These are phyloP conservation scores for Yueomyces sp. DNA, from an alignment of 805 yeast species.

Conservation along the genomic window DNA sequence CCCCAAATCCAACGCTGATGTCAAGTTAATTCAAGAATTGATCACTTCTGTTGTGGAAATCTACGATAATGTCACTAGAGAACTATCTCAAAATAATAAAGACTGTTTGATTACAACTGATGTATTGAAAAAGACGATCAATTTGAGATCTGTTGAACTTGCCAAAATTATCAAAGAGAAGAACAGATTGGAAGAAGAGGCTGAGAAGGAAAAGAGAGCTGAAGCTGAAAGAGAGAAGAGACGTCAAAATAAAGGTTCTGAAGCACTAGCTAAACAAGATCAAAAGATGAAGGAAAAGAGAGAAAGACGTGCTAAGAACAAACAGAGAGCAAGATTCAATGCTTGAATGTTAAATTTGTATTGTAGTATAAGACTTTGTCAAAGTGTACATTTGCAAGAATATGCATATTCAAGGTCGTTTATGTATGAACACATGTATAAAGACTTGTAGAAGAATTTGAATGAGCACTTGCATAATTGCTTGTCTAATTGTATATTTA, in stretches of 20 bases:
- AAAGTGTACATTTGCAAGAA: no score
- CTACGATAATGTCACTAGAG: constrained; percentile 41
- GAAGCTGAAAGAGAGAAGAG: constrained; percentile 55
- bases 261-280: constrained; percentile 66
- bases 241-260: constrained; percentile 44
- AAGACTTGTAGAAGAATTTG: no score
- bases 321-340: constrained; percentile 37
- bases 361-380: no score
- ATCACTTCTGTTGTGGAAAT: constrained; percentile 44
- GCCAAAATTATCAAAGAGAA: constrained; percentile 55
- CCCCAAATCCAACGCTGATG: constrained; percentile 37
- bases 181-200: constrained; percentile 56
- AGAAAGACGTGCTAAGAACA: constrained; percentile 58
- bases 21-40: constrained; percentile 35
- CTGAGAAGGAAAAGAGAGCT: constrained; percentile 53
- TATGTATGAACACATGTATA: no score
- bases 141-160: constrained; percentile 64
- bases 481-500: no score
- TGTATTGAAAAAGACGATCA: constrained; percentile 59
- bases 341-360: no score
- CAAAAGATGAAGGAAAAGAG: constrained; percentile 71
- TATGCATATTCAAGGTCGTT: no score
- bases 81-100: constrained; percentile 24
- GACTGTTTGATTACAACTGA: constrained; percentile 56
- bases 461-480: no score